Conservation (phyloP, 2,329 filamentous ascomycete genomes). For the Fusarium nisikadoi region DNA sequence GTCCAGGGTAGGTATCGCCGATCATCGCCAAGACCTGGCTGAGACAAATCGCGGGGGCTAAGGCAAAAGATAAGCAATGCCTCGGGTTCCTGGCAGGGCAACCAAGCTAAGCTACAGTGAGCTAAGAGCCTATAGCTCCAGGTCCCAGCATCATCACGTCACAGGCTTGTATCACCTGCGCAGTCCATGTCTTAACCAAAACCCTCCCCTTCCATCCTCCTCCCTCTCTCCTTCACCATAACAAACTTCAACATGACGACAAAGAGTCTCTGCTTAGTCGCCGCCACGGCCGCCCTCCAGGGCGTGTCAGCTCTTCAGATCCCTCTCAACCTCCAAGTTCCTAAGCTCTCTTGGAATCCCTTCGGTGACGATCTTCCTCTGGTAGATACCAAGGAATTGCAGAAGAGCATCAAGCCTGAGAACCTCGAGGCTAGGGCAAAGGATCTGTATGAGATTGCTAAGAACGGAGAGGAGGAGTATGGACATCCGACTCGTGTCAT, state of each 20-base stretch:
- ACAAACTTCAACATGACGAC: slow-evolving; percentile 33
- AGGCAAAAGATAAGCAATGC: slow-evolving; percentile 34
- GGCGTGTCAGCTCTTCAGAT: slow-evolving; percentile 44
- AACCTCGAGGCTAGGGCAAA: slow-evolving; percentile 69
- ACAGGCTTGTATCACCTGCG: slow-evolving; percentile 35
- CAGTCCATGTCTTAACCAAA: neutral
- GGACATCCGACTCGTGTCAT: slow-evolving; percentile 78
- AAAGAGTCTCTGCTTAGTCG: slow-evolving; percentile 41
- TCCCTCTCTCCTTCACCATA: neutral
- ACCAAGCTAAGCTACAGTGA: slow-evolving; percentile 27
- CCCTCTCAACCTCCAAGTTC: slow-evolving; percentile 32
- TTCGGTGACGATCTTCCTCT: slow-evolving; percentile 50
- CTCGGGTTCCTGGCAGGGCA: slow-evolving; percentile 37
- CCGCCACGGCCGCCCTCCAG: slow-evolving; percentile 43
- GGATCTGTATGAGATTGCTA: slow-evolving; percentile 70
- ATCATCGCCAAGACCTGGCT: slow-evolving; percentile 12
- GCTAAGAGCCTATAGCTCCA: slow-evolving; percentile 1
- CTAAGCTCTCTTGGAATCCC: slow-evolving; percentile 31
- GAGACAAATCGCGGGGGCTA: slow-evolving; percentile 10
- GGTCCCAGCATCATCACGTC: slow-evolving; percentile 34
- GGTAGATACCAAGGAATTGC: slow-evolving; percentile 65
- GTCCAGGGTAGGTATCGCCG: slow-evolving; percentile 1
- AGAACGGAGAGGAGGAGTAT: slow-evolving; percentile 68
- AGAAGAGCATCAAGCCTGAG: slow-evolving; percentile 64
- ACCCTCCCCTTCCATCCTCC: slow-evolving; percentile 19